Evolutionary conservation across 1,284 basidiomycete genomes (phyloP), one percentile per base, ranked within the genome.

Genomic region (Sanguinoderma infundibulare): DNA sequence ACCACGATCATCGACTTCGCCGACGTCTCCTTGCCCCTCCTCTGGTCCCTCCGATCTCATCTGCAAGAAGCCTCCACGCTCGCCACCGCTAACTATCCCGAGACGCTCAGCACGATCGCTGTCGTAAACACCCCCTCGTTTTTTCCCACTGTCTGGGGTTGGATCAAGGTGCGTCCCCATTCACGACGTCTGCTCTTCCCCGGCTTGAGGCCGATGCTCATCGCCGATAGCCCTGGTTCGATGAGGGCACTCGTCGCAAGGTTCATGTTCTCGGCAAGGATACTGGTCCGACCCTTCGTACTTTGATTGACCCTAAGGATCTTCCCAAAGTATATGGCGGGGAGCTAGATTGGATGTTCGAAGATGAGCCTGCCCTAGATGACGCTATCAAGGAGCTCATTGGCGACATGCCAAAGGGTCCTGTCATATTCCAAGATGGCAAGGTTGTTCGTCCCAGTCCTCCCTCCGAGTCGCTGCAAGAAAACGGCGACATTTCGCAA

Each of bases 41-140:
- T 94, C 76, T 93, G 89, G 87, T 75, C 79, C 38, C 79, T 92
- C 28, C 83, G 90, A 15, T 76, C 72, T 49, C 91, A 92, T 71
- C 81, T 94, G 12, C 87, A 90, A 67, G 86, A 92, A 69, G 88
- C 91, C 0, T 87, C 87, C 20, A 81, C 78, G 15, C 80, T 94
- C 52, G 90, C 89, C 1, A 91, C 89, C 0, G 89, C 89, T 20
- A 88, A 92, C 67, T 93, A 92, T 70, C 91, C 92, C 1, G 91
- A 94, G 73, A 91, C 89, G 0, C 75, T 91, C 40, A 78, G 81
- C 67, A 81, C 80, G 20, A 85, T 87, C 64, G 87, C 81, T 24
- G 77, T 94, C 57, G 85, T 94, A 46, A 92, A 92, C 63, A 86
- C 89, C 0, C 92, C 92, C 0, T 78, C 84, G 0, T 94, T 91